phyloP scores from a whole-genome alignment of 208 protist species.

The Crithidia brevicula region DNA sequence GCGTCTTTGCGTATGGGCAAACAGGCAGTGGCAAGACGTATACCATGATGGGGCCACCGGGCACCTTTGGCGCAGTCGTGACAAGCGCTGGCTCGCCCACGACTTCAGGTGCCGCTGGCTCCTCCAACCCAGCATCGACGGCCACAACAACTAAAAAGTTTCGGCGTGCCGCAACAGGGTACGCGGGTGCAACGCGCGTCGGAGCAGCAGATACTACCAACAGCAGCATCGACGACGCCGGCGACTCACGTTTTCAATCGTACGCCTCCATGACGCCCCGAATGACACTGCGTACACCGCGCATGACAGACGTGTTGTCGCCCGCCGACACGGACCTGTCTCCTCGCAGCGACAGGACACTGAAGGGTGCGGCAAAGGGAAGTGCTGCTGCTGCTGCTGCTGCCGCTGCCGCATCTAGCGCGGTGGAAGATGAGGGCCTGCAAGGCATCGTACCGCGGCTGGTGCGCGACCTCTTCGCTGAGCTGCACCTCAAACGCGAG shows the following conservation, averaged over 20 bases:
- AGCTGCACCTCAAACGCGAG: conserved; percentile 53
- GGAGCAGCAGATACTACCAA: not conserved
- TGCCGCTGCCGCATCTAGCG: not conserved
- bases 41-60: conserved; percentile 88
- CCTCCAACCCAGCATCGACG: not conserved
- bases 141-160: conserved; percentile 8
- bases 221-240: conserved; percentile 18
- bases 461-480: conserved; percentile 62
- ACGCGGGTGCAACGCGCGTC: conserved; percentile 1
- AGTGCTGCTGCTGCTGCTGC: not conserved
- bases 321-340: conserved; percentile 10
- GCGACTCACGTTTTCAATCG: conserved; percentile 24
- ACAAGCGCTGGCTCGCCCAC: not conserved
- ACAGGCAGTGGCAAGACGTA: conserved; percentile 94
- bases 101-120: too few relatives aligned
- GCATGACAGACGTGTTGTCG: conserved; percentile 1
- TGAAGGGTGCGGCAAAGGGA: not conserved
- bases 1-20: conserved; percentile 92
- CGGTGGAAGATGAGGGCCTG: conserved; percentile 16
- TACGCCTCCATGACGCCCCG: conserved; percentile 21
- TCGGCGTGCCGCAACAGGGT: conserved; percentile 26
- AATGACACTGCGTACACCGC: not conserved
- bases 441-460: conserved; percentile 85
- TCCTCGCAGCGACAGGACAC: not conserved
- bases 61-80: conserved; percentile 10